Evolutionary conservation across 1,139 yeast genomes (phyloP).

Genomic region (Diutina ranongensis): DNA sequence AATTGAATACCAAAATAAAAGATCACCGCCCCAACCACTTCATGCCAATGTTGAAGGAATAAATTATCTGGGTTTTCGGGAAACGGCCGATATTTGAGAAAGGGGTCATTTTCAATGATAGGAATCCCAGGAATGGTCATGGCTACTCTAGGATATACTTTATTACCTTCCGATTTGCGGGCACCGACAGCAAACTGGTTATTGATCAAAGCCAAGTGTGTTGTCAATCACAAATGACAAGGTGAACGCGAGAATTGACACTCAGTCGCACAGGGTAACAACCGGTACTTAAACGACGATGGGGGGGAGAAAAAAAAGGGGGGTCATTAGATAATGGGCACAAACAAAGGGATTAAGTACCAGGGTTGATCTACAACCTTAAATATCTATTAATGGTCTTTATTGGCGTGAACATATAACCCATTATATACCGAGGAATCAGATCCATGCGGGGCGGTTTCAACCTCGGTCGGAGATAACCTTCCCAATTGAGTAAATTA

Average conservation of each 20-base stretch:
- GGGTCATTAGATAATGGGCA: not conserved
- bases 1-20: conserved; percentile 29
- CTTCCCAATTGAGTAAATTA: too few species aligned
- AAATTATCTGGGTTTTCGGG: conserved; percentile 23
- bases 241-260: too few species aligned
- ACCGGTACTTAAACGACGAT: too few species aligned
- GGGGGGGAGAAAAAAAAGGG: not conserved
- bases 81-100: conserved; percentile 35
- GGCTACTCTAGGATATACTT: not conserved
- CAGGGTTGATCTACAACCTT: too few species aligned
- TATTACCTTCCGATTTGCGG: too few species aligned
- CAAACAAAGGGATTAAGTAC: not conserved
- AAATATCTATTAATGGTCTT: too few species aligned
- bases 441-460: too few species aligned
- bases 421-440: too few species aligned
- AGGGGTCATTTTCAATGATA: conserved; percentile 23
- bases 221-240: too few species aligned
- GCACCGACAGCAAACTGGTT: not conserved
- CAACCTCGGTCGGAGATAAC: too few species aligned
- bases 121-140: conserved; percentile 1
- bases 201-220: not conserved
- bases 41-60: conserved; percentile 43
- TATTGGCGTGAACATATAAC: too few species aligned
- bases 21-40: conserved; percentile 26
- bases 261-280: too few species aligned